A percentile compares a stretch with the other conserved stretches of the same genome.
These are phyloP conservation scores for Talaromyces adpressus DNA, from an alignment of 495 filamentous ascomycete species.

Conservation along the genomic window DNA sequence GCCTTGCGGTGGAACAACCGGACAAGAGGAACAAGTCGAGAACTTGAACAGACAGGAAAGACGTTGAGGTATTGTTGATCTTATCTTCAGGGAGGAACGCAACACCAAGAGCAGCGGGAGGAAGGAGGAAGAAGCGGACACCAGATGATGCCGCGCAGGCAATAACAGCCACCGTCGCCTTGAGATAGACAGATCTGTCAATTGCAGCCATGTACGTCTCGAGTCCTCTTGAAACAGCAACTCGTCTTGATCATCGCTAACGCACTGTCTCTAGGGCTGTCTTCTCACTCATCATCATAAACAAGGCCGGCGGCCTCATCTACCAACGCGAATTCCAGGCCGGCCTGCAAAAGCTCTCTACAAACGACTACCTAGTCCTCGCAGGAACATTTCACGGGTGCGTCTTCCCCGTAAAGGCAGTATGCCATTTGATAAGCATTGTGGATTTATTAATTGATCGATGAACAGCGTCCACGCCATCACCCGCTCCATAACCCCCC, in stretches of 20 bases:
- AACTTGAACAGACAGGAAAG: too few relatives aligned
- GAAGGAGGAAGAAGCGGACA: background rate
- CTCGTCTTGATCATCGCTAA: background rate
- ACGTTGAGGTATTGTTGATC: too few relatives aligned
- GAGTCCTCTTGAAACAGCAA: background rate
- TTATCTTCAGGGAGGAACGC: too few relatives aligned
- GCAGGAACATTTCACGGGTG: conserved; percentile 96
- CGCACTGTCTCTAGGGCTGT: conserved; percentile 59
- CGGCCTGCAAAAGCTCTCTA: conserved; percentile 74
- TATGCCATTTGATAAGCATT: too few relatives aligned
- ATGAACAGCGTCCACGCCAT: conserved; percentile 74
- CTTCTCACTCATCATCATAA: conserved; percentile 91
- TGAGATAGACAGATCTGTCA: background rate
- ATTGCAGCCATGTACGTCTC: background rate
- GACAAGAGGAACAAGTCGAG: too few relatives aligned
- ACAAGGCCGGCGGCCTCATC: conserved; percentile 93
- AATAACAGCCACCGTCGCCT: background rate
- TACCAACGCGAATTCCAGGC: conserved; percentile 90
- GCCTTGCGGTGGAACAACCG: too few relatives aligned
- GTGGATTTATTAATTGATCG: too few relatives aligned
- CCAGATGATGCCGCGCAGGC: background rate
- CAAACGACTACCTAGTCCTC: conserved; percentile 93
- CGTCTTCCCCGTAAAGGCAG: conserved; percentile 1
- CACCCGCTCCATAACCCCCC: conserved; percentile 69
- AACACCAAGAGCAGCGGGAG: too few relatives aligned